Evolutionary conservation across 1,284 basidiomycete species (phyloP), one percentile per base, ranked within the genome.

Genomic region (Microbotryum violaceum): DNA sequence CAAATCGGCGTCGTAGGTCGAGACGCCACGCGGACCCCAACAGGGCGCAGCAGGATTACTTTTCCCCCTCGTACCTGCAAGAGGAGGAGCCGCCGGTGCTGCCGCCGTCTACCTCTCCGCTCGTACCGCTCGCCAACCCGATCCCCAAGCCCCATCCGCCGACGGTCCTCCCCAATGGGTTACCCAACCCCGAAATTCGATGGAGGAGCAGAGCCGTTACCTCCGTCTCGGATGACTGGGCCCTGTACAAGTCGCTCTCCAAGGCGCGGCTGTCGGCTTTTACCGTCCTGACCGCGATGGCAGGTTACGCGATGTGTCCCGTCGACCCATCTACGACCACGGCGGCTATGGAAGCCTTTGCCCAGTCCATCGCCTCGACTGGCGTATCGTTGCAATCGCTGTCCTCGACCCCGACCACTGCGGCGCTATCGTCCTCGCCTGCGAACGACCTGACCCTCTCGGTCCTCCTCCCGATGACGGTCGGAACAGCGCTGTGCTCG

Each of bases 271-370:
- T 99, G 29, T 91, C 89, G 9, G 81, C 86, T n/a, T 81, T 97
- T 56, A 86, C 94, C 66, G 88, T 91, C 6, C 81, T 99, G 46
- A 91, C 91, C 8, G 85, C 92, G 20, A 91, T 97, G 82, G 86
- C 90, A 2, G 88, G 91, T 46, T 91, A 97, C 57, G 94, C 96
- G 0, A 81, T 99, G 25, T 97, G 89, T 20, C 92, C 92, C 0
- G 77, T 91, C 8, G 87, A 89, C 12, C 82, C 88, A 1, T 51
- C 64, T 1, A 47, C 67, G 4, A 63, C 69, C 0, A 49, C 56
- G 18, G 64, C 67, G 20, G 86, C 87, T 3, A 78, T 94, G 2
- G 87, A 91, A 42, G 67, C 67, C 8, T 63, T 73, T 33, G 66
- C 69, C 3, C 63, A 66, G 10, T 65, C 67, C 5, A 60, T 71